These are phyloP conservation scores for Sanghuangporus sanghuang DNA, from an alignment of 1,284 basidiomycete genomes.

Conservation along the genomic window DNA sequence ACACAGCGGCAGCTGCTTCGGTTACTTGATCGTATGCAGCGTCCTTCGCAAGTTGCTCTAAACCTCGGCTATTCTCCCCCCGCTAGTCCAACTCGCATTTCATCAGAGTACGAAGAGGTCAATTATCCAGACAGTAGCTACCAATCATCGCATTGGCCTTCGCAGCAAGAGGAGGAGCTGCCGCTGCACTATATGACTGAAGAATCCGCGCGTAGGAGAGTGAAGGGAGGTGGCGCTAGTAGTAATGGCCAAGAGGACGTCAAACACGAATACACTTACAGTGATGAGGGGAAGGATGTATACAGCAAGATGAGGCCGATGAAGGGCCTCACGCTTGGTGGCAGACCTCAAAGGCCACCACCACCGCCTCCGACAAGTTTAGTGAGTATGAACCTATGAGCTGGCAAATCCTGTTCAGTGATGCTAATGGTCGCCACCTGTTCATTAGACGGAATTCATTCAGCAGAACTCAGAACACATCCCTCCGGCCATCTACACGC, in stretches of 20 bases:
- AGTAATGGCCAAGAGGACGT: constrained; percentile 33
- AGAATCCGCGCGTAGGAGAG: constrained; percentile 60
- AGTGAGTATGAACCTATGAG: constrained; percentile 38
- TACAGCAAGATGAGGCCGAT: constrained; percentile 57
- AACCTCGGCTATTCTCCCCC: constrained; percentile 56
- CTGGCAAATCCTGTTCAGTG: constrained; percentile 7
- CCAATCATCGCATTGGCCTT: constrained; percentile 28
- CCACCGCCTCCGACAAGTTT: constrained; percentile 66
- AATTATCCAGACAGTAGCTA: constrained; percentile 38
- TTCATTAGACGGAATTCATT: constrained; percentile 64
- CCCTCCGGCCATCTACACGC: constrained; percentile 82
- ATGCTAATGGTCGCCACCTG: constrained; percentile 1
- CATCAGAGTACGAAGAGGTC: constrained; percentile 69
- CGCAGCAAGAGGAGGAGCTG: constrained; percentile 46
- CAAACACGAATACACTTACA: constrained; percentile 35
- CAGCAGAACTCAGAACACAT: constrained; percentile 81
- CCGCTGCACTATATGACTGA: constrained; percentile 70
- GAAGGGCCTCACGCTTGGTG: constrained; percentile 49
- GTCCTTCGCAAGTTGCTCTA: constrained; percentile 56
- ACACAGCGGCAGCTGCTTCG: not conserved
- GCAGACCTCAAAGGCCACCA: constrained; percentile 52
- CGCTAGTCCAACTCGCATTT: constrained; percentile 36
- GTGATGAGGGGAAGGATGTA: constrained; percentile 71
- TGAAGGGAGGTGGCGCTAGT: constrained; percentile 34
- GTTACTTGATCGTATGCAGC: constrained; percentile 39